Conservation (phyloP, 2,329 filamentous ascomycete genomes). For the Colletotrichum sp. region DNA sequence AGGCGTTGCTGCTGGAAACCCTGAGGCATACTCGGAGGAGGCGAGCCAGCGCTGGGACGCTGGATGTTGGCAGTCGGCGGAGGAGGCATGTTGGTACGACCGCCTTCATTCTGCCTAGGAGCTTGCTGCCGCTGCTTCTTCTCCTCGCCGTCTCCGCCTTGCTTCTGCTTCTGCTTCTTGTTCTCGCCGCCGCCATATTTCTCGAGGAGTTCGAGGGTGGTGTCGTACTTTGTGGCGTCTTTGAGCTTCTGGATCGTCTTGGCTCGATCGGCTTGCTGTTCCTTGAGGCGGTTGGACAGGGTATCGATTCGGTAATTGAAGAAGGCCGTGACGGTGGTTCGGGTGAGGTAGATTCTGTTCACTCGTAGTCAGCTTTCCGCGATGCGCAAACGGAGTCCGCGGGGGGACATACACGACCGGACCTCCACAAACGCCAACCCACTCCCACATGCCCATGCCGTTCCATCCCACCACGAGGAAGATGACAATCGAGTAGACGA, state of each 20-base stretch:
- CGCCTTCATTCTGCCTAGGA: constrained; percentile 26
- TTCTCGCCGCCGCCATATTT: constrained; percentile 82
- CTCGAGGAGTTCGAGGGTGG: constrained; percentile 88
- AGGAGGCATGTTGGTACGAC: constrained; percentile 57
- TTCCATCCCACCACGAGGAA: constrained; percentile 84
- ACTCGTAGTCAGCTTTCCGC: not conserved
- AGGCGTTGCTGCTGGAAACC: constrained; percentile 21
- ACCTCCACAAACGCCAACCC: constrained; percentile 77
- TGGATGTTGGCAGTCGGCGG: constrained; percentile 69
- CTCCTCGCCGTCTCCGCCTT: constrained; percentile 26
- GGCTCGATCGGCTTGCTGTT: constrained; percentile 78
- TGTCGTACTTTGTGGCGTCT: constrained; percentile 93
- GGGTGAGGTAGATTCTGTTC: constrained; percentile 77
- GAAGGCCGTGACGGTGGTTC: constrained; percentile 69
- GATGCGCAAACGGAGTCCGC: not conserved
- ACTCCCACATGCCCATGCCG: constrained; percentile 79
- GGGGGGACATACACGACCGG: constrained; percentile 70
- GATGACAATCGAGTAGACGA: constrained; percentile 83
- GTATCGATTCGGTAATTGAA: constrained; percentile 83
- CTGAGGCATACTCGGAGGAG: constrained; percentile 23
- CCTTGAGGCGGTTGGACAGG: constrained; percentile 72
- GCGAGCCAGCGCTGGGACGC: constrained; percentile 37
- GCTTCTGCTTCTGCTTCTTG: constrained; percentile 39
- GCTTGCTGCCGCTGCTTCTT: constrained; percentile 30
- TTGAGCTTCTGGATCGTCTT: constrained; percentile 94